Percentiles rank a stretch among this genome's conserved stretches.
Evolutionary conservation across 140 eudicot species (phyloP).

Genomic region (Stevia rebaudiana): DNA sequence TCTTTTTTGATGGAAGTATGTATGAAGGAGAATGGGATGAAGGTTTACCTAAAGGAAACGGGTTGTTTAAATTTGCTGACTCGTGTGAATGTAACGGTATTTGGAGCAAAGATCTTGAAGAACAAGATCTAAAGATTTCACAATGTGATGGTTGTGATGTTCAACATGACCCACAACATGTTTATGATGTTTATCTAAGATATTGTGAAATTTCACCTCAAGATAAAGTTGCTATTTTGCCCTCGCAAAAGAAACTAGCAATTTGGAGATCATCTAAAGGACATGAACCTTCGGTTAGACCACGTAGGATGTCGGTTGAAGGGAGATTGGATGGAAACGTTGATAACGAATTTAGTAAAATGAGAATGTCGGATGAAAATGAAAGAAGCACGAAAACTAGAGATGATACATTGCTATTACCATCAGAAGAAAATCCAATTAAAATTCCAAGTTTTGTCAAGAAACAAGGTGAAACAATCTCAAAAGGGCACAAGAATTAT

Average conservation of each 20-base stretch:
- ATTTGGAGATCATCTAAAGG: conserved; percentile 75
- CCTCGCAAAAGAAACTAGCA: conserved; percentile 87
- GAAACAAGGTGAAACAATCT: conserved; percentile 81
- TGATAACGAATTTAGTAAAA: conserved; percentile 43
- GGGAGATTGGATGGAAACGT: conserved; percentile 49
- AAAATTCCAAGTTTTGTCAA: conserved; percentile 58
- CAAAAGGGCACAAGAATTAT: conserved; percentile 87
- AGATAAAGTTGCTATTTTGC: conserved; percentile 66
- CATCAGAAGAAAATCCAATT: conserved; percentile 50
- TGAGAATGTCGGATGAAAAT: conserved; percentile 34
- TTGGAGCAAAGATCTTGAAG: conserved; percentile 66
- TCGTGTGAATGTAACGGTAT: conserved; percentile 61
- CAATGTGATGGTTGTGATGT: conserved; percentile 33
- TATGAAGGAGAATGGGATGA: conserved; percentile 88
- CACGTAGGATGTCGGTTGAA: conserved; percentile 79
- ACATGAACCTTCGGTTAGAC: conserved; percentile 39
- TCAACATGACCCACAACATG: conserved; percentile 60
- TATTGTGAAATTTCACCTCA: conserved; percentile 43
- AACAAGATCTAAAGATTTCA: conserved; percentile 44
- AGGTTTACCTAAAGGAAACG: conserved; percentile 72
- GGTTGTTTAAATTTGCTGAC: conserved; percentile 44
- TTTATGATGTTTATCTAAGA: conserved; percentile 40
- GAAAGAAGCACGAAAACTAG: conserved; percentile 32
- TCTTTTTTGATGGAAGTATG: conserved; percentile 50
- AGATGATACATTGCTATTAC: conserved; percentile 37